A percentile compares a stretch with the other conserved stretches of the same genome.
Conservation (phyloP, 306 rosid genomes). For the Castanopsis chinensis region DNA sequence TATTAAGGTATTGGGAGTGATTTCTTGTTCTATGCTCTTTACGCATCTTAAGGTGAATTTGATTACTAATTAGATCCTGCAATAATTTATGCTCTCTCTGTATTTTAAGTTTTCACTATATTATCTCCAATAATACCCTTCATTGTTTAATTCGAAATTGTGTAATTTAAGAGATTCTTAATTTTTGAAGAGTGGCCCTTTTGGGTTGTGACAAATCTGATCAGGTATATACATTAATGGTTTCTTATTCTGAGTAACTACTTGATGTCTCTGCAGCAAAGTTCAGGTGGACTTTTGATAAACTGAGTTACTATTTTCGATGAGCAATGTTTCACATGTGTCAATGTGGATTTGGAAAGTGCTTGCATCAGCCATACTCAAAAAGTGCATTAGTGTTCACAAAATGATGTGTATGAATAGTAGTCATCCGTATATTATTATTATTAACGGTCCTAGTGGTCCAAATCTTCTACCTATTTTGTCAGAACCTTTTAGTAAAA, state of each 20-base stretch:
- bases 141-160: neutral
- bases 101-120: neutral
- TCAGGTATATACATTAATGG: neutral
- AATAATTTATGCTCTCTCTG: slow-evolving; percentile 9
- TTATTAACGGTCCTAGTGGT: neutral
- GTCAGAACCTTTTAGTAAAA: neutral
- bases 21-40: slow-evolving; percentile 19
- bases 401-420: neutral
- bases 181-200: neutral
- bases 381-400: neutral
- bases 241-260: neutral
- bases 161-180: neutral
- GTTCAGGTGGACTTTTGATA: neutral
- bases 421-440: neutral
- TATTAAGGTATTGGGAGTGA: slow-evolving; percentile 57
- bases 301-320: neutral
- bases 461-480: neutral
- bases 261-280: neutral
- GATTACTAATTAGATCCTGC: neutral
- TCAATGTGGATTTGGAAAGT: neutral
- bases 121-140: neutral
- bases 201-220: neutral
- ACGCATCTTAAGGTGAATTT: slow-evolving; percentile 3
- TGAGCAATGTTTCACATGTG: neutral
- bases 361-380: neutral